phyloP scores from a whole-genome alignment of 169 alveolate genomes.

The Theileria annulata region DNA sequence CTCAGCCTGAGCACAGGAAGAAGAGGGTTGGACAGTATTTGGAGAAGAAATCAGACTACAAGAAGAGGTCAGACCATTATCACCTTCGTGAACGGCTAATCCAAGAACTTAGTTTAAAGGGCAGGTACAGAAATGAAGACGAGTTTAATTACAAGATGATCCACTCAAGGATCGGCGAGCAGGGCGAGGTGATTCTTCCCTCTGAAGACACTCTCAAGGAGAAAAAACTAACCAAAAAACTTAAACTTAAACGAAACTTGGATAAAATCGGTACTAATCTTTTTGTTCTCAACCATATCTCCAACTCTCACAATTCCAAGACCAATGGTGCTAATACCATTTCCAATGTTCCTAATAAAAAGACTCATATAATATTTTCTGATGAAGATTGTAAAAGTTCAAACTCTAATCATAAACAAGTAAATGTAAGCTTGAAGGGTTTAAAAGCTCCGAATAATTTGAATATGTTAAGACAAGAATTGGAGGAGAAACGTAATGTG shows the following conservation, averaged over 20 bases:
- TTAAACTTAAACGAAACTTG: slow-evolving; percentile 15
- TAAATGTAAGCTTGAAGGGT: too few relatives aligned
- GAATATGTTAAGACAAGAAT: slow-evolving; percentile 9
- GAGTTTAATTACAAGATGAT: slow-evolving; percentile 65
- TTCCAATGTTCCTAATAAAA: background rate
- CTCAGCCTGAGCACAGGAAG: slow-evolving; percentile 53
- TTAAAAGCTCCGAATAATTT: background rate
- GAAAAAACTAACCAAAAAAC: slow-evolving; percentile 27
- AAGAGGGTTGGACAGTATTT: slow-evolving; percentile 40
- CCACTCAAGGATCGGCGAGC: slow-evolving; percentile 48
- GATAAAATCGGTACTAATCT: slow-evolving; percentile 31
- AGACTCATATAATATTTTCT: background rate
- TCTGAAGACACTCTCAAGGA: slow-evolving; percentile 17
- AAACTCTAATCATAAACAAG: too few relatives aligned
- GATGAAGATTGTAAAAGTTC: background rate
- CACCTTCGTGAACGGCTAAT: slow-evolving; percentile 50
- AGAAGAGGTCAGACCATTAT: slow-evolving; percentile 57
- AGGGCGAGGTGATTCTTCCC: slow-evolving; percentile 51
- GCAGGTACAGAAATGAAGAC: slow-evolving; percentile 50
- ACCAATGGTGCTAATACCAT: slow-evolving; percentile 6
- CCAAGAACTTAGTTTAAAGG: slow-evolving; percentile 40
- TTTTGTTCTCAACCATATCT: slow-evolving; percentile 42
- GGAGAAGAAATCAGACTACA: slow-evolving; percentile 68
- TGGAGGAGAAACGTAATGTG: slow-evolving; percentile 47
- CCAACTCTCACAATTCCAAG: background rate